Evolutionary conservation across 164 flowering plant genomes (phyloP), one percentile per base, ranked within the genome.

Genomic region (Protea cynaroides): DNA sequence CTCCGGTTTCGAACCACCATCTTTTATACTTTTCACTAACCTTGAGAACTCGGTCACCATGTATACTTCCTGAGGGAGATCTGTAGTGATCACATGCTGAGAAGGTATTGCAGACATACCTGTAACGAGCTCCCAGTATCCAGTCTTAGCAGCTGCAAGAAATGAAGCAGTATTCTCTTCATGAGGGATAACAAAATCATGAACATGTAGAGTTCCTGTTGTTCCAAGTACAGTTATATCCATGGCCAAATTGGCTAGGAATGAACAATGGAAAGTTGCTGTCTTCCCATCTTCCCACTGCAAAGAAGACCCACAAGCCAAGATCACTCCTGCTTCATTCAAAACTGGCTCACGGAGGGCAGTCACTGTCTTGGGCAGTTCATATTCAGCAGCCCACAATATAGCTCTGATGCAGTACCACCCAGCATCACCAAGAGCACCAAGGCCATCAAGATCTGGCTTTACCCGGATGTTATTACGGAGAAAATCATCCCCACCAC

Each of bases 361-460:
- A 1, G 69, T 78, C 7, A 75, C 82, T 9, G 77, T 72, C 43
- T 77, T 71, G 0, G 84, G 84, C 46, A 81, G 72, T 62, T 78
- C 71, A 23, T 76, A 73, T 51, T 74, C 65, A 6, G 68, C 74
- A 25, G 80, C 73, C 80, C 82, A 81, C 25, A 81, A 47, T 58
- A 79, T 81, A 29, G 77, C 71, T 21, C 82, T 70, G 57, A 71
- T 72, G 72, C 82, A 81, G 65, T 81, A 81, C 82, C 82, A 81
- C 37, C 84, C 84, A 4, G 54, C 10, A 51, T 81, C 82, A 8
- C 84, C 84, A 5, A 81, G 75, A 52, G 74, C 77, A 9, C 84
- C 84, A 4, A 81, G 74, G 29, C 67, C 62, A 57, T 81, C 84
- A 8, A 78, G 69, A 54, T 81, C 80, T 22, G 82, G 77, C 70